Conservation (phyloP, 306 rosid species). For the Castanea crenata region DNA sequence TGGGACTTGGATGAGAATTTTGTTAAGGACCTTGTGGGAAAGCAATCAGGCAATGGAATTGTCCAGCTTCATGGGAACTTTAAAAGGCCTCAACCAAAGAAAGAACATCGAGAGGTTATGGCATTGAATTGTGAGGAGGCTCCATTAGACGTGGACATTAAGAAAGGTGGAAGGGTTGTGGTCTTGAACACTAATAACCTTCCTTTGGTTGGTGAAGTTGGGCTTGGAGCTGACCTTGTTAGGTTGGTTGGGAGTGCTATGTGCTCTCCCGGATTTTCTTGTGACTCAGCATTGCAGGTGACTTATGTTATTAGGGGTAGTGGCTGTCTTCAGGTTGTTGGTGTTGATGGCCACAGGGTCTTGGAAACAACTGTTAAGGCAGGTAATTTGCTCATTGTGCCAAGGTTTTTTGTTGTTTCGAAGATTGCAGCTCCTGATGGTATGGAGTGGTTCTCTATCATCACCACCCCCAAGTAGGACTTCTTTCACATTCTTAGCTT, state of each 20-base stretch:
- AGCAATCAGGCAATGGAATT: constrained; percentile 55
- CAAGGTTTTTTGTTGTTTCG: constrained; percentile 80
- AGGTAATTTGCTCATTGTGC: constrained; percentile 79
- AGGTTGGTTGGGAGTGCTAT: constrained; percentile 71
- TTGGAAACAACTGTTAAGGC: constrained; percentile 66
- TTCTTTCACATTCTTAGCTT: neutral
- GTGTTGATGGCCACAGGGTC: constrained; percentile 66
- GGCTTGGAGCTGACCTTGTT: constrained; percentile 75
- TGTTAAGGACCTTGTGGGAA: constrained; percentile 51
- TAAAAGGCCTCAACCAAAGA: constrained; percentile 50
- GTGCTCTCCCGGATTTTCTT: constrained; percentile 83
- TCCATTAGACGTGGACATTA: constrained; percentile 65
- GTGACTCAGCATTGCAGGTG: constrained; percentile 82
- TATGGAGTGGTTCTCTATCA: constrained; percentile 86
- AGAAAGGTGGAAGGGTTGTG: constrained; percentile 77
- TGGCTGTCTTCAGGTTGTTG: constrained; percentile 73
- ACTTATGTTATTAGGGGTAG: constrained; percentile 74
- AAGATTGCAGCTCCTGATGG: constrained; percentile 79
- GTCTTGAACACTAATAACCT: constrained; percentile 76
- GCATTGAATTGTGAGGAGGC: constrained; percentile 75
- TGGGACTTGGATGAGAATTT: constrained; percentile 63
- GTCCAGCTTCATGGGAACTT: constrained; percentile 39
- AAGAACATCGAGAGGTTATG: constrained; percentile 56
- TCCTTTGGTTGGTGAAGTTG: constrained; percentile 78
- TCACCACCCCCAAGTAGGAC: constrained; percentile 68